Base-by-base conservation (phyloP, 345 rosid species). In the Xanthoceras sorbifolium region DNA sequence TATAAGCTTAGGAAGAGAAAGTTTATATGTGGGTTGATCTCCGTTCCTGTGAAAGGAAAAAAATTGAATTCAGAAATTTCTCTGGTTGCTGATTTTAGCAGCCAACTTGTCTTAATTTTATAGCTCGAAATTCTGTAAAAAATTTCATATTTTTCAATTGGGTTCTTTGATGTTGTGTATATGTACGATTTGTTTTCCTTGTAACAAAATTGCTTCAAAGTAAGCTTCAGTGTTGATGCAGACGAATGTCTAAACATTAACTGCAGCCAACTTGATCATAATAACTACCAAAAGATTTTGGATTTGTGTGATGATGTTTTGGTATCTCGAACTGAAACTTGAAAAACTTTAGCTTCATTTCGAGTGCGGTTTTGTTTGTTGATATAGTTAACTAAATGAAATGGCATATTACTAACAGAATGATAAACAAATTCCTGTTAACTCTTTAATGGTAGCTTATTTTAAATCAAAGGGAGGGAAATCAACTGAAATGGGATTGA, bases 1-100 rank as follows among this genome's bases (percentile, higher is more conserved):
- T 29, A 20, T 40, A 54, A 52, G 54, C 74, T 54, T 36, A 20
- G 10, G 64, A 2, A 20, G 55, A 61, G 54, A 18, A 61, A n/a
- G 25, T 50, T 69, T 25, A 1, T 59, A 2, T 36, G 50, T 71
- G 65, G 59, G 48, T 60, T 72, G 75, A 60, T 72, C 67, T 72
- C 25, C 42, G 31, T 61, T 57, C 11, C 8, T 20, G 14, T 42
- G 14, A 42, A 55, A n/a, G 15, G 60, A 55, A 29, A 31, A 50
- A 72, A 38, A 18, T 15, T 9, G 25, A 72, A 72, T 36, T 40
- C 28, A 29, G 44, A 44, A 46, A 50, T 46, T 44, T 73, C 25
- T 36, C 69, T 22, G n/a, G 52, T n/a, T 63, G 28, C 9, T 10
- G 77, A 46, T 44, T 46, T 73, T n/a, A 46, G 76, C 52, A 9